Evolutionary conservation across 2,329 filamentous ascomycete species (phyloP).

Genomic region (Alternaria viburni): DNA sequence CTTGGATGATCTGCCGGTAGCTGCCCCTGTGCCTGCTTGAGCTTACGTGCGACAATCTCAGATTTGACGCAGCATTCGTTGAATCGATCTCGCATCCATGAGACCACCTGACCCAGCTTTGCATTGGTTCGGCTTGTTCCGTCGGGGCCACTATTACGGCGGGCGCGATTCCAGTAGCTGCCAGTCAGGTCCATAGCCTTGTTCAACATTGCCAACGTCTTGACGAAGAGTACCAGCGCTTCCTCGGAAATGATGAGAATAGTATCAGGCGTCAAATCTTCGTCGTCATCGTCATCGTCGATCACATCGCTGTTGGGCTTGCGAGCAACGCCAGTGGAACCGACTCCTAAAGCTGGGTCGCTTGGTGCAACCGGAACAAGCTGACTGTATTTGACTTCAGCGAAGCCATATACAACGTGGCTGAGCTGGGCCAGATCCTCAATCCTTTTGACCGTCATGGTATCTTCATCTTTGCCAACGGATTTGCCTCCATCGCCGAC

Average conservation of each 20-base stretch:
- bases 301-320: conserved; percentile 56
- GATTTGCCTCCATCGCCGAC: conserved; percentile 68
- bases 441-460: conserved; percentile 76
- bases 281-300: conserved; percentile 58
- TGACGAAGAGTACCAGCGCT: conserved; percentile 93
- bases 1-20: conserved; percentile 84
- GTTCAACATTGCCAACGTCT: conserved; percentile 85
- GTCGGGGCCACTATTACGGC: conserved; percentile 62
- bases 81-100: conserved; percentile 93
- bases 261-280: conserved; percentile 82
- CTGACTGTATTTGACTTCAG: conserved; percentile 98
- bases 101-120: conserved; percentile 88
- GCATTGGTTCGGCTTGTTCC: conserved; percentile 44
- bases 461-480: conserved; percentile 75
- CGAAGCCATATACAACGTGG: conserved; percentile 96
- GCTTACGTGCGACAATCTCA: conserved; percentile 86
- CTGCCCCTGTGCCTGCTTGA: conserved; percentile 83
- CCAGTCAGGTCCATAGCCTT: conserved; percentile 96
- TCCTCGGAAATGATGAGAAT: conserved; percentile 89
- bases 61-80: conserved; percentile 98
- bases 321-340: conserved; percentile 56
- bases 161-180: conserved; percentile 85
- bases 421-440: conserved; percentile 92
- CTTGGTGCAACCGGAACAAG: conserved; percentile 85
- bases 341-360: conserved; percentile 70